Conservation (phyloP, 306 rosid genomes). For the Corylus americana region DNA sequence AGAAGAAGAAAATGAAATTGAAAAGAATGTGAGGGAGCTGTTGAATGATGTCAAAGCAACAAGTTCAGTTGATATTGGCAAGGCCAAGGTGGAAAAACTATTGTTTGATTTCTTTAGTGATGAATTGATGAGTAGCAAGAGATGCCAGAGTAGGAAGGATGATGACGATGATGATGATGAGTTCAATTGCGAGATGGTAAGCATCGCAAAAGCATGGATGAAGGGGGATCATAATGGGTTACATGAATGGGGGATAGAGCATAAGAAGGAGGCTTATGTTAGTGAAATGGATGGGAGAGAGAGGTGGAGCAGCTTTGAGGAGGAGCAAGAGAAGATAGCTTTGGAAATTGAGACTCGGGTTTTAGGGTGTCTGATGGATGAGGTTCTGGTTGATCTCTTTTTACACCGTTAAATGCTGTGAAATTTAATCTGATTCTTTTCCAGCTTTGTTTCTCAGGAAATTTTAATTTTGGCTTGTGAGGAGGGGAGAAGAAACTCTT, state of each 20-base stretch:
- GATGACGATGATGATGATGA: slow-evolving; percentile 27
- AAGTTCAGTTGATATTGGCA: slow-evolving; percentile 16
- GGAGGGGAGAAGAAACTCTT: background rate
- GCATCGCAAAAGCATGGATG: slow-evolving; percentile 53
- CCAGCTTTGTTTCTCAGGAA: background rate
- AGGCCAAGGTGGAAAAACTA: slow-evolving; percentile 32
- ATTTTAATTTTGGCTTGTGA: slow-evolving; percentile 12
- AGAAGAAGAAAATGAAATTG: slow-evolving; percentile 35
- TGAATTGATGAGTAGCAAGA: slow-evolving; percentile 32
- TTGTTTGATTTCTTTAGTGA: slow-evolving; percentile 57
- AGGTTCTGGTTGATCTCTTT: slow-evolving; percentile 39
- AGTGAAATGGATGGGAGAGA: slow-evolving; percentile 54
- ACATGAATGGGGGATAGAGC: slow-evolving; percentile 34
- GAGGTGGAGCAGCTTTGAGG: slow-evolving; percentile 48
- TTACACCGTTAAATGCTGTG: background rate
- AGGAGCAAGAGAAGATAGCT: slow-evolving; percentile 55
- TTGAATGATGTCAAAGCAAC: slow-evolving; percentile 42
- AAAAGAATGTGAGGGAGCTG: slow-evolving; percentile 42
- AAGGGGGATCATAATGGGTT: slow-evolving; percentile 22
- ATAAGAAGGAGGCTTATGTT: slow-evolving; percentile 44
- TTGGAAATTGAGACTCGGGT: slow-evolving; percentile 49
- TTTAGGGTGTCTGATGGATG: slow-evolving; percentile 45
- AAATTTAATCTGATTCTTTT: too few relatives aligned
- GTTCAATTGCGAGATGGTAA: slow-evolving; percentile 36
- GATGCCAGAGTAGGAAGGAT: slow-evolving; percentile 17